Conservation (phyloP, 1,284 basidiomycete genomes). For the Cryptococcus neoformans region DNA sequence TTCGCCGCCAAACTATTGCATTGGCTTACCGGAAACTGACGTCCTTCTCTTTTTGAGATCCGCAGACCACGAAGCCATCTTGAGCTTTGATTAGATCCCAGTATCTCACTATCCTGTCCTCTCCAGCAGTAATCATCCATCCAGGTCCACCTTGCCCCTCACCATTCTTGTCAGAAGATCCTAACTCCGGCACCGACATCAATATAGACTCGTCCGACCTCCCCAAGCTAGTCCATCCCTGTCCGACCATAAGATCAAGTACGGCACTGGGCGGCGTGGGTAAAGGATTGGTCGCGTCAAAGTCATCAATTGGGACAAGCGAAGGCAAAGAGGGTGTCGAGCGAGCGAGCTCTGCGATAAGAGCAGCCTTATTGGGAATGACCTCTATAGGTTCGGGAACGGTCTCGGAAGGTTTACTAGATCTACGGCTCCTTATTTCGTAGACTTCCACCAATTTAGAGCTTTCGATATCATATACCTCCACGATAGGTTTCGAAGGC, state of each 20-base stretch:
- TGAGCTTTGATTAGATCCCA: slow-evolving; percentile 37
- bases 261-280: slow-evolving; percentile 15
- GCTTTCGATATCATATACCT: slow-evolving; percentile 48
- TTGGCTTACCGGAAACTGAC: slow-evolving; percentile 34
- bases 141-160: slow-evolving; percentile 15
- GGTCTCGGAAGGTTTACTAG: slow-evolving; percentile 8
- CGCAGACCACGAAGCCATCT: slow-evolving; percentile 45
- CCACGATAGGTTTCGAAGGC: slow-evolving; percentile 26
- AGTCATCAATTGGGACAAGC: slow-evolving; percentile 7
- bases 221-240: slow-evolving; percentile 26
- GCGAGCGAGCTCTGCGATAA: slow-evolving; percentile 30
- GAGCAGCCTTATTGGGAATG: slow-evolving; percentile 23
- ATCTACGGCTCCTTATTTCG: slow-evolving; percentile 30
- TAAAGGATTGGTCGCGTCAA: slow-evolving; percentile 7
- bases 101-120: slow-evolving; percentile 45
- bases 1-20: not conserved
- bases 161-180: not conserved
- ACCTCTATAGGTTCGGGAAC: slow-evolving; percentile 13
- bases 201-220: slow-evolving; percentile 15
- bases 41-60: slow-evolving; percentile 44
- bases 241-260: slow-evolving; percentile 29
- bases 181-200: slow-evolving; percentile 24
- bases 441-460: slow-evolving; percentile 48
- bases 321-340: slow-evolving; percentile 10
- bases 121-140: slow-evolving; percentile 44